A percentile compares a stretch with the other conserved stretches of the same genome.
phyloP scores from a whole-genome alignment of 805 yeast species.

The Candida boidinii region DNA sequence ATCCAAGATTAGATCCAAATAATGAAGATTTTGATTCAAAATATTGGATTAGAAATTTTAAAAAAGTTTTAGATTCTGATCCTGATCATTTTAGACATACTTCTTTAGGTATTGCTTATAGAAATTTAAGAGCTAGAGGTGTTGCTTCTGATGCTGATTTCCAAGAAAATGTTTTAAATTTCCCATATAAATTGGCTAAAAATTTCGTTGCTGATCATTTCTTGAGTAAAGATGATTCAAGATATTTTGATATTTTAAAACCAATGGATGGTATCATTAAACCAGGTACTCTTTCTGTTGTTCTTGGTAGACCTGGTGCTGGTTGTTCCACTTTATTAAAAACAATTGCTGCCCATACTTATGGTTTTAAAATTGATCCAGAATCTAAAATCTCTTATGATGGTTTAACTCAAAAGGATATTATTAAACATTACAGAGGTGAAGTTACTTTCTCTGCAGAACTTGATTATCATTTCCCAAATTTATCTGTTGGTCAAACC shows the following conservation, averaged over 20 bases:
- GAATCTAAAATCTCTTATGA: conserved; percentile 41
- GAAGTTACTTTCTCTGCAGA: conserved; percentile 66
- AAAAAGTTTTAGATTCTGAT: conserved; percentile 38
- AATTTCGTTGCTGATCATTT: conserved; percentile 6
- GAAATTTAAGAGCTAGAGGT: conserved; percentile 48
- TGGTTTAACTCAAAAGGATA: conserved; percentile 43
- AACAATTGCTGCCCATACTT: conserved; percentile 46
- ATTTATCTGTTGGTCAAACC: conserved; percentile 57
- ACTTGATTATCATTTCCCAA: conserved; percentile 58
- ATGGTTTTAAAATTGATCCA: conserved; percentile 43
- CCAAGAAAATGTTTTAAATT: conserved; percentile 44
- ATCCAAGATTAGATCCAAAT: conserved; percentile 42
- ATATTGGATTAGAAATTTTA: conserved; percentile 54
- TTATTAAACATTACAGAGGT: conserved; percentile 46
- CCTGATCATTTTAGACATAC: conserved; percentile 57
- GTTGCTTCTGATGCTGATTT: conserved; percentile 52
- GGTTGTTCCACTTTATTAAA: conserved; percentile 64
- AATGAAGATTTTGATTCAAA: conserved; percentile 43
- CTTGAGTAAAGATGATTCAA: conserved; percentile 10
- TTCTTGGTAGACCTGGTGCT: conserved; percentile 73
- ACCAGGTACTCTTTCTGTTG: conserved; percentile 60
- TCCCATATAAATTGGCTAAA: conserved; percentile 20
- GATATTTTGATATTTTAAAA: conserved; percentile 41
- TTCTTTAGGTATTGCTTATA: conserved; percentile 46
- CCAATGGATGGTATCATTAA: conserved; percentile 52